Conservation (phyloP, 1,284 basidiomycete genomes). For the Rugosomyces carneus region DNA sequence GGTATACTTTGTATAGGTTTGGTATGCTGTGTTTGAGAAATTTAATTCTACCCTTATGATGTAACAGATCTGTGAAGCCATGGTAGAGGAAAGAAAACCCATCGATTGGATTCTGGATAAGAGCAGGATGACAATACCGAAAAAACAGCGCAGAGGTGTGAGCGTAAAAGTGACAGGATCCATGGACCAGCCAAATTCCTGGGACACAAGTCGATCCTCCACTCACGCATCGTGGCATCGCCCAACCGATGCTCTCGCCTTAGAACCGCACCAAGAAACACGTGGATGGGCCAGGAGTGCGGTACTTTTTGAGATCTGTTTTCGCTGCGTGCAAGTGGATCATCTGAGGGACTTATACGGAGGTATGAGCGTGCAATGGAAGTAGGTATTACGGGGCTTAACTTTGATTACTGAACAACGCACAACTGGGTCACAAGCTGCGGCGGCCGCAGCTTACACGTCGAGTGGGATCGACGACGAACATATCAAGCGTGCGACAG, state of each 20-base stretch:
- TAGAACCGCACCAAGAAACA: not conserved
- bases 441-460: not conserved
- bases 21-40: not conserved
- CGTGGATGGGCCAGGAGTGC: not conserved
- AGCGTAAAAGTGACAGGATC: not conserved
- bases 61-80: not conserved
- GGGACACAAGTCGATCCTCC: not conserved
- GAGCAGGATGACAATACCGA: not conserved
- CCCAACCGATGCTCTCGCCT: not conserved
- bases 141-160: not conserved
- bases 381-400: not conserved
- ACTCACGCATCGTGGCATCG: not conserved
- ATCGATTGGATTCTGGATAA: not conserved
- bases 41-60: not conserved
- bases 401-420: not conserved
- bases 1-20: not conserved
- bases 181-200: constrained; percentile 2
- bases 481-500: not conserved
- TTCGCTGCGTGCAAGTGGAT: not conserved
- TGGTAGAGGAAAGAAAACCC: constrained; percentile 3
- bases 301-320: not conserved
- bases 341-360: not conserved
- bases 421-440: not conserved
- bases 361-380: not conserved
- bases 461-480: not conserved